These are phyloP conservation scores for Staphylotrichum tortipilum DNA, from an alignment of 495 filamentous ascomycete genomes.

Conservation along the genomic window DNA sequence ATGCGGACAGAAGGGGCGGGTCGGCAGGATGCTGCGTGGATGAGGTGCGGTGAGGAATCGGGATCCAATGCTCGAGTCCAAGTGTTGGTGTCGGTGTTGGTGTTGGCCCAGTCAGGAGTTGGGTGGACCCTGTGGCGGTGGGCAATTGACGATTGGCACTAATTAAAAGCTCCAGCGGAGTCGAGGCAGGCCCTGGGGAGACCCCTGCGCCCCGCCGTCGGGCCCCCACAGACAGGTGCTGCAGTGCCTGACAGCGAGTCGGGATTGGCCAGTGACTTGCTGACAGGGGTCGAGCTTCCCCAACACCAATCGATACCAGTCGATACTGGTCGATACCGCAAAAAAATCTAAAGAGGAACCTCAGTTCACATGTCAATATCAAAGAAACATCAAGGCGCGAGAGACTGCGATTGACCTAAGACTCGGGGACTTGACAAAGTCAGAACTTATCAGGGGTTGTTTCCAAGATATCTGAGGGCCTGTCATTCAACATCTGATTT, in stretches of 20 bases:
- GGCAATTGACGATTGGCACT: too few species aligned
- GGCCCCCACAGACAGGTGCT: neutral
- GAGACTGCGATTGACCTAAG: neutral
- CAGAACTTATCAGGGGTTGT: too few species aligned
- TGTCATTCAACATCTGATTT: neutral
- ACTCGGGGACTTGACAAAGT: too few species aligned
- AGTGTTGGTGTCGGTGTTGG: neutral
- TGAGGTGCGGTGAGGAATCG: too few species aligned
- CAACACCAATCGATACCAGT: neutral
- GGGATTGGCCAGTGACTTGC: constrained; percentile 5
- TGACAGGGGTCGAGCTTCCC: neutral
- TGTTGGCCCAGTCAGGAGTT: too few species aligned
- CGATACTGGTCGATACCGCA: too few species aligned
- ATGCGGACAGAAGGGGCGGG: constrained; percentile 19
- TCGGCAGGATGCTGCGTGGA: too few species aligned
- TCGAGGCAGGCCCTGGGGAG: neutral
- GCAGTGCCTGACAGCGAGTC: constrained; percentile 4
- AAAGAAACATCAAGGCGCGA: neutral
- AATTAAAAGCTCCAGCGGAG: neutral
- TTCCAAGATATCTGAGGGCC: too few species aligned
- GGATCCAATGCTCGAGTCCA: too few species aligned
- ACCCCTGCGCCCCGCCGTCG: neutral
- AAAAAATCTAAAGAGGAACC: constrained; percentile 1
- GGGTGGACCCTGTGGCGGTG: too few species aligned
- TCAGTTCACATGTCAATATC: neutral